A percentile compares a stretch with the other conserved stretches of the same genome.
Evolutionary conservation across 805 yeast species (phyloP).

Genomic region (Blastobotrys peoriensis): DNA sequence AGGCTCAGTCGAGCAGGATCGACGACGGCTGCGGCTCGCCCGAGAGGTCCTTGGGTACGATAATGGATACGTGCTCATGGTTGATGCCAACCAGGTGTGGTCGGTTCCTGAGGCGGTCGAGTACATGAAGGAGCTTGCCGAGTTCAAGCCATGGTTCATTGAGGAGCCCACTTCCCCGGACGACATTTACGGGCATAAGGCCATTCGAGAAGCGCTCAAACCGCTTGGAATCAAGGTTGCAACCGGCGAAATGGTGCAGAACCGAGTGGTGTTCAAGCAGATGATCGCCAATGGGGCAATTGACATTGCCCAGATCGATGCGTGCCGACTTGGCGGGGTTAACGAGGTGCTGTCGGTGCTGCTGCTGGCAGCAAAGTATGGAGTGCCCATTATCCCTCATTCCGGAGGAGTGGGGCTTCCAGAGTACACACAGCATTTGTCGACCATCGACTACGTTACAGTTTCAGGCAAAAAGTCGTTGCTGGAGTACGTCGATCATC

Average conservation of each 20-base stretch:
- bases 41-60: conserved; percentile 37
- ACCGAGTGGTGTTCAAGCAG: conserved; percentile 32
- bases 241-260: conserved; percentile 34
- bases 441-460: conserved; percentile 30
- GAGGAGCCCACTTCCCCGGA: conserved; percentile 36
- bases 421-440: conserved; percentile 32
- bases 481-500: conserved; percentile 30
- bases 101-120: conserved; percentile 33
- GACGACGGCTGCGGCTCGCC: conserved; percentile 32
- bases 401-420: conserved; percentile 35
- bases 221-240: conserved; percentile 31
- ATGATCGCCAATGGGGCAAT: conserved; percentile 27
- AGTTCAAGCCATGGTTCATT: conserved; percentile 32
- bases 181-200: conserved; percentile 30
- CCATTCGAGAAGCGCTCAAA: conserved; percentile 28
- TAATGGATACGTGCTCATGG: conserved; percentile 30
- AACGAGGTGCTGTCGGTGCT: conserved; percentile 32
- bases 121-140: conserved; percentile 26
- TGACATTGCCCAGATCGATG: conserved; percentile 30
- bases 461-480: conserved; percentile 29
- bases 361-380: conserved; percentile 31
- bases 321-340: conserved; percentile 34
- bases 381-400: conserved; percentile 32
- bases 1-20: conserved; percentile 34
- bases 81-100: conserved; percentile 35